Conservation (phyloP, 768 basidiomycete species). For the Sarcomyxa edulis region DNA sequence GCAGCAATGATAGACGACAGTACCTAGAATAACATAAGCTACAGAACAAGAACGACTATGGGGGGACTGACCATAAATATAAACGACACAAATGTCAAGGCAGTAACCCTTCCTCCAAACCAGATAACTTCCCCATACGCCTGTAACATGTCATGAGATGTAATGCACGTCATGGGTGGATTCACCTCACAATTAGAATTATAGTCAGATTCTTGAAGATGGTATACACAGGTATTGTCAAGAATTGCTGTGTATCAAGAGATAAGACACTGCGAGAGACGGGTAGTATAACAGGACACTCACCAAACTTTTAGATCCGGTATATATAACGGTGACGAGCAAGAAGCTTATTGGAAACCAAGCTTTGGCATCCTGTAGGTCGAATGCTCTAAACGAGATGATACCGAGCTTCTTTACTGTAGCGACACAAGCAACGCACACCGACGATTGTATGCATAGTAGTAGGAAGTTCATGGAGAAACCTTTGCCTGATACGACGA, state of each 20-base stretch:
- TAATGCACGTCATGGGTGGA: not conserved
- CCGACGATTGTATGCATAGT: constrained; percentile 83
- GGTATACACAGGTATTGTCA: constrained; percentile 96
- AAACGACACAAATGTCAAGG: constrained; percentile 85
- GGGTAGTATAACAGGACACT: constrained; percentile 34
- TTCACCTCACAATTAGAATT: constrained; percentile 79
- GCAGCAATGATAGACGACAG: constrained; percentile 95
- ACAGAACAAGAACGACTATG: not conserved
- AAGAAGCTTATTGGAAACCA: constrained; percentile 96
- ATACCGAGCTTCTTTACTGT: constrained; percentile 69
- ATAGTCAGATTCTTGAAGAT: constrained; percentile 99
- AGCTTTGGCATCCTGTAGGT: constrained; percentile 74
- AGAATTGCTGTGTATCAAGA: constrained; percentile 78
- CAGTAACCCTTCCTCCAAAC: constrained; percentile 89
- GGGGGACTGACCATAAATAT: constrained; percentile 71
- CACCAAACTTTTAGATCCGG: constrained; percentile 94
- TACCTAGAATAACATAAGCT: constrained; percentile 42
- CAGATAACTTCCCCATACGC: constrained; percentile 97
- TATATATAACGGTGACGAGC: constrained; percentile 94
- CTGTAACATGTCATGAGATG: constrained; percentile 29
- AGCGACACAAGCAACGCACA: constrained; percentile 78
- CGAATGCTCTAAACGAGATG: constrained; percentile 83
- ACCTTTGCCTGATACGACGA: constrained; percentile 86
- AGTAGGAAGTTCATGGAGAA: constrained; percentile 98
- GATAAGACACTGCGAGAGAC: no score